Evolutionary conservation across 2,329 filamentous ascomycete genomes (phyloP).

Genomic region (Pestalotiopsis fici): DNA sequence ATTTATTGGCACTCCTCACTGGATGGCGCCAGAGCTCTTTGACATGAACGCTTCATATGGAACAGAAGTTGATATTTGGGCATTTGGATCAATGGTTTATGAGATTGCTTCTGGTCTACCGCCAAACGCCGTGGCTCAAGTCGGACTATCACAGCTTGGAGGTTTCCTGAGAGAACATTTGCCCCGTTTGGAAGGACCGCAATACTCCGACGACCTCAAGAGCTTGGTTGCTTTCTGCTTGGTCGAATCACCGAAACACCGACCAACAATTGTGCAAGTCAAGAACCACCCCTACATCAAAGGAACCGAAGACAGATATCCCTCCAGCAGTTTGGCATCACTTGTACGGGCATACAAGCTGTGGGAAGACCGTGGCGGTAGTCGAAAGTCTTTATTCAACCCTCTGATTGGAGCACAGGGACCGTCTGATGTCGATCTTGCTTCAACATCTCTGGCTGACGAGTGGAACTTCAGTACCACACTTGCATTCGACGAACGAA

Average conservation of each 20-base stretch:
- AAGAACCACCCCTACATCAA: conserved; percentile 70
- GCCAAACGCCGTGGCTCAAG: conserved; percentile 64
- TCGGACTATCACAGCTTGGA: conserved; percentile 52
- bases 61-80: conserved; percentile 80
- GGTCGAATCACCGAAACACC: conserved; percentile 65
- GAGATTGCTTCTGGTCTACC: conserved; percentile 80
- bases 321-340: conserved; percentile 62
- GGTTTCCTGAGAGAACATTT: conserved; percentile 60
- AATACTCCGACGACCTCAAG: conserved; percentile 69
- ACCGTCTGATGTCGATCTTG: conserved; percentile 40
- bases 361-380: conserved; percentile 76
- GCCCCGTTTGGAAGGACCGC: conserved; percentile 70
- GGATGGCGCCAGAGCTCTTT: conserved; percentile 84
- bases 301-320: conserved; percentile 63
- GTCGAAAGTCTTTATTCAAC: conserved; percentile 63
- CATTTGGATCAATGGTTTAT: conserved; percentile 78
- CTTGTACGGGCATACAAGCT: conserved; percentile 72
- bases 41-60: conserved; percentile 66
- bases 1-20: conserved; percentile 80
- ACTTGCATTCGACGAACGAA: conserved; percentile 61
- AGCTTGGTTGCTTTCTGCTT: conserved; percentile 75
- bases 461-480: conserved; percentile 72
- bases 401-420: conserved; percentile 59
- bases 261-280: conserved; percentile 70
- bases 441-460: conserved; percentile 51